These are phyloP conservation scores for Lepiota brunneoincarnata DNA, from an alignment of 768 basidiomycete species.

Conservation along the genomic window DNA sequence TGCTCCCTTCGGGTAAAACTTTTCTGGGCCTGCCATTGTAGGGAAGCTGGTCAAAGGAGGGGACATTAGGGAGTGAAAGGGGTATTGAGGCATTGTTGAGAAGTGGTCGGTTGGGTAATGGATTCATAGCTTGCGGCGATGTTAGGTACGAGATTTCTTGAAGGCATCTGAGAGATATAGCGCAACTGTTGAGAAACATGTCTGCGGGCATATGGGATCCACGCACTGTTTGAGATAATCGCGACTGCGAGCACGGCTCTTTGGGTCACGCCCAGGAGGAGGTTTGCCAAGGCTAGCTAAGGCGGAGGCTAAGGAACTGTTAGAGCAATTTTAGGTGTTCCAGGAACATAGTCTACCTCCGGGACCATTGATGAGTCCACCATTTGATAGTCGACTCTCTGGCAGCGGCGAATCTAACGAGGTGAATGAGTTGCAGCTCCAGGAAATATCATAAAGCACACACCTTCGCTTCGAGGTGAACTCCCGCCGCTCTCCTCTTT, in stretches of 20 bases:
- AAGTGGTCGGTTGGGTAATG: constrained; percentile 84
- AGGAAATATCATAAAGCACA: constrained; percentile 14
- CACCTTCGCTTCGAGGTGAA: constrained; percentile 86
- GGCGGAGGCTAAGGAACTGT: constrained; percentile 41
- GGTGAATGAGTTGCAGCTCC: constrained; percentile 2
- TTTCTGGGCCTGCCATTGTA: constrained; percentile 84
- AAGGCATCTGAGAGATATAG: constrained; percentile 60
- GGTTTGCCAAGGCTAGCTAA: constrained; percentile 61
- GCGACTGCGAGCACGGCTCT: constrained; percentile 88
- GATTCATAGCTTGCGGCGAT: constrained; percentile 96
- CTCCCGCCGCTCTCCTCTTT: constrained; percentile 80
- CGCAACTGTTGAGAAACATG: neutral
- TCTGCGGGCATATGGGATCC: neutral
- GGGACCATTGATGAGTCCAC: constrained; percentile 42
- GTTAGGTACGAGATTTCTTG: constrained; percentile 99
- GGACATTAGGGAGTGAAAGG: constrained; percentile 66
- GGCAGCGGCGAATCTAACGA: constrained; percentile 69
- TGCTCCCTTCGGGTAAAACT: constrained; percentile 69
- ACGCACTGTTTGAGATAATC: constrained; percentile 97
- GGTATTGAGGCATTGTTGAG: constrained; percentile 63
- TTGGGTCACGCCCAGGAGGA: constrained; percentile 86
- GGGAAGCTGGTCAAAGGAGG: constrained; percentile 69
- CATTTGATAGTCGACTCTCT: constrained; percentile 65
- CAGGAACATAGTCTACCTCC: constrained; percentile 55
- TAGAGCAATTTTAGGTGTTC: constrained; percentile 48